Evolutionary conservation across 306 rosid genomes (phyloP), one percentile per base, ranked within the genome.

Genomic region (Purshia tridentata): DNA sequence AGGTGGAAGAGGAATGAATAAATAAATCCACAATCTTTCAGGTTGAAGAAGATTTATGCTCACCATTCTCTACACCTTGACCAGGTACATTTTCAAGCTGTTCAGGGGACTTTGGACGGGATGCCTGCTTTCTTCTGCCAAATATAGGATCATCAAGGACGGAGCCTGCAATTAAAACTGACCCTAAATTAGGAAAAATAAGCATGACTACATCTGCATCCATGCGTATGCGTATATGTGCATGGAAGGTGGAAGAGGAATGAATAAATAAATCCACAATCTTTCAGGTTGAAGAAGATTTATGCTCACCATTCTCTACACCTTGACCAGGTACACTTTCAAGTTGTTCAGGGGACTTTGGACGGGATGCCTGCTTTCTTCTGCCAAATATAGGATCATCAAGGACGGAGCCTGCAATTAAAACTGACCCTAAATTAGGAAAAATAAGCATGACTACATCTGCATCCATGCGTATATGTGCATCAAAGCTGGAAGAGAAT

Each of bases 61-160:
- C 87, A 20, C 81, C 78, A 61, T 52, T 75, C 53, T 48, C 72
- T 60, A 77, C 67, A 57, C 81, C 81, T 51, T 74, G 76, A 77
- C 80, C 45, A 8, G 81, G 74, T 72, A 65, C 66, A 47, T 48
- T 78, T 39, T 81, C 88, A 58, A 66, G 67, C 72, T 81, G 84
- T 61, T 73, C 69, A 45, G 89, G 84, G 23, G 89, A 79, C 81
- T 79, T 77, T 79, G 89, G 82, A 54, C 54, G 86, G 23, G 90
- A 76, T 72, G 74, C 37, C 75, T 79, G 85, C 77, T 78, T 86
- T 81, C 66, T 80, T 74, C 79, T 80, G 50, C 84, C 86, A 48
- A 83, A 78, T 44, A 70, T 69, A 57, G 91, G 82, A 84, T 83
- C 44, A 72, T 77, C 83, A 69, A 80, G 77, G 60, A 69, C 13